Percentiles rank a stretch among this genome's conserved stretches.
Evolutionary conservation across 345 rosid species (phyloP).

Genomic region (Aethionema arabicum): DNA sequence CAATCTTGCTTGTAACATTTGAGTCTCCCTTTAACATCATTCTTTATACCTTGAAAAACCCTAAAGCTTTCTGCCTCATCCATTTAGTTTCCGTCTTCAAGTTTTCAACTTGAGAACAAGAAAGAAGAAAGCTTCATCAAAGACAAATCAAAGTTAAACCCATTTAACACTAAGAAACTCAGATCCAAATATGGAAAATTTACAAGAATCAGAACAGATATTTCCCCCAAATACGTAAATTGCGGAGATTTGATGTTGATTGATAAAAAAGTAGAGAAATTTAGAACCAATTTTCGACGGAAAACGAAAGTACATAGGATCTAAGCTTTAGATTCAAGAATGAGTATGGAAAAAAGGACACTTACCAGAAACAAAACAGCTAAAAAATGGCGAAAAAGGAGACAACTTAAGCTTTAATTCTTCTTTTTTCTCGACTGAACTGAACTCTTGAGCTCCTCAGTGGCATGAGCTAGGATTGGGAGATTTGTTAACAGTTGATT

Average conservation of each 20-base stretch:
- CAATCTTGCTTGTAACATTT: constrained; percentile 92
- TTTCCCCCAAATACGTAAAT: constrained; percentile 21
- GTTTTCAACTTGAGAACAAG: constrained; percentile 12
- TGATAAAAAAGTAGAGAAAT: constrained; percentile 27
- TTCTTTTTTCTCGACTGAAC: neutral
- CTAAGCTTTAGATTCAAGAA: constrained; percentile 37
- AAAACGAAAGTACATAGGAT: constrained; percentile 37
- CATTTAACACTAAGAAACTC: constrained; percentile 28
- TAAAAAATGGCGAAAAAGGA: constrained; percentile 13
- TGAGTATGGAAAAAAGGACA: constrained; percentile 1
- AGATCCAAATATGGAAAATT: constrained; percentile 40
- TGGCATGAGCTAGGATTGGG: constrained; percentile 24
- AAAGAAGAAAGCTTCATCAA: no score
- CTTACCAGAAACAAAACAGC: constrained; percentile 34
- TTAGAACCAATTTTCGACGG: constrained; percentile 27
- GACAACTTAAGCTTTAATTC: constrained; percentile 20
- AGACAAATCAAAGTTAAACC: constrained; percentile 6
- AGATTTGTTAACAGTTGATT: constrained; percentile 3
- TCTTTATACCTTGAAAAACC: constrained; percentile 81
- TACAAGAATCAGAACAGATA: constrained; percentile 31
- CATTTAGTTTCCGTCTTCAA: constrained; percentile 34
- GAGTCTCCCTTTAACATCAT: constrained; percentile 73
- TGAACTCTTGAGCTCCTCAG: constrained; percentile 22
- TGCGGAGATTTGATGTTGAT: constrained; percentile 38
- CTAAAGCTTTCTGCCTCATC: constrained; percentile 80